Conservation (phyloP, 2,329 filamentous ascomycete species). For the Cordyceps javanica region DNA sequence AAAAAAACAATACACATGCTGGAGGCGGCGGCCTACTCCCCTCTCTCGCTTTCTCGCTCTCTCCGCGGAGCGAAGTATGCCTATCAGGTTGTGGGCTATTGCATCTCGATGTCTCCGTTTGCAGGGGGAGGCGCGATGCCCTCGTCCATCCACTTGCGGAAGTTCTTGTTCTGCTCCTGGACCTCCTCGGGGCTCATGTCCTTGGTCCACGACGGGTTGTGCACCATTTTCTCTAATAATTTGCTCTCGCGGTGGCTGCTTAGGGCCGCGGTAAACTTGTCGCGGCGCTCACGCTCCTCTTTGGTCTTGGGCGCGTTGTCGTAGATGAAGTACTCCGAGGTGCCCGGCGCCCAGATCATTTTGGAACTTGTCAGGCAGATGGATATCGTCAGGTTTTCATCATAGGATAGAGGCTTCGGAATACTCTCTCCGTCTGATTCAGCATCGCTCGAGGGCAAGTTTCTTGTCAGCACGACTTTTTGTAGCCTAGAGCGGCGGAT, state of each 20-base stretch:
- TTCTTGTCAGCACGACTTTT: slow-evolving; percentile 65
- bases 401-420: slow-evolving; percentile 54
- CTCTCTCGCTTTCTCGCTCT: background rate
- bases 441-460: slow-evolving; percentile 56
- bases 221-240: slow-evolving; percentile 73
- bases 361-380: slow-evolving; percentile 75
- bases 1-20: slow-evolving; percentile 15
- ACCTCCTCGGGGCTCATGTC: slow-evolving; percentile 72
- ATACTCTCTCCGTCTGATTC: slow-evolving; percentile 58
- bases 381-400: slow-evolving; percentile 64
- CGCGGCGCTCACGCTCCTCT: slow-evolving; percentile 51
- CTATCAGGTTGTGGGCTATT: slow-evolving; percentile 13
- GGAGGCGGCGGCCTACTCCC: background rate
- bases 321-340: slow-evolving; percentile 66
- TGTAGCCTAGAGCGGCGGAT: slow-evolving; percentile 59
- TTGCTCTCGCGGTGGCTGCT: slow-evolving; percentile 61
- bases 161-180: slow-evolving; percentile 65
- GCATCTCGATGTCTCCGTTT: slow-evolving; percentile 27
- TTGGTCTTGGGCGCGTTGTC: slow-evolving; percentile 62
- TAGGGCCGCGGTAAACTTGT: slow-evolving; percentile 46
- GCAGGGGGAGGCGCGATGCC: slow-evolving; percentile 34
- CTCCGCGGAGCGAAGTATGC: too few relatives aligned
- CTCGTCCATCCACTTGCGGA: slow-evolving; percentile 47
- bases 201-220: slow-evolving; percentile 74
- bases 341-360: slow-evolving; percentile 67